These are phyloP conservation scores for Nannochloropsis gaditana DNA, from an alignment of 108 stramenopile genomes.

Conservation along the genomic window DNA sequence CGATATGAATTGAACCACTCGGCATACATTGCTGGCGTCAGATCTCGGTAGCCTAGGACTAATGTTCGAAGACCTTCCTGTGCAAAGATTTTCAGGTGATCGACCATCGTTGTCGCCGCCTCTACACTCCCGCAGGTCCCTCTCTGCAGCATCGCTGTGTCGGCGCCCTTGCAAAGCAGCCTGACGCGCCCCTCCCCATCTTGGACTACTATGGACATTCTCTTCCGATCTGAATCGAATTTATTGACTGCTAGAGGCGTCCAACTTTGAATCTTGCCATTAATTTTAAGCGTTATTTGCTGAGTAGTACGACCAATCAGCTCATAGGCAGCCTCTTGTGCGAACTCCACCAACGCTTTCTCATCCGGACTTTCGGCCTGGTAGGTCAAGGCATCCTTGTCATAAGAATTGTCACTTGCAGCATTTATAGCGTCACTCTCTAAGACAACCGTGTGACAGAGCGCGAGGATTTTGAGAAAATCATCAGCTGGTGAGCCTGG, in stretches of 20 bases:
- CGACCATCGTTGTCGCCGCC: background rate
- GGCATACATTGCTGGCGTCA: conserved; percentile 67
- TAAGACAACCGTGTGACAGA: conserved; percentile 84
- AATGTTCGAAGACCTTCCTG: conserved; percentile 86
- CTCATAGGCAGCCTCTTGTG: conserved; percentile 71
- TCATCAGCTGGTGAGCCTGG: background rate
- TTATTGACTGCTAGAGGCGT: conserved; percentile 79
- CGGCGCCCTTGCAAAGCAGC: conserved; percentile 84
- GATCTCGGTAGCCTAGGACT: conserved; percentile 72
- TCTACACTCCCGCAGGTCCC: conserved; percentile 55
- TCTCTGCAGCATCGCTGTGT: conserved; percentile 73
- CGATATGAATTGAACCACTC: conserved; percentile 69
- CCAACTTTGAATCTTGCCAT: conserved; percentile 58
- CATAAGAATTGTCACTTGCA: background rate
- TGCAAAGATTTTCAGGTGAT: conserved; percentile 63
- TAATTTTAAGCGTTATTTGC: conserved; percentile 18
- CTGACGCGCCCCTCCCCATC: conserved; percentile 41
- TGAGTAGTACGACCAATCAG: conserved; percentile 57
- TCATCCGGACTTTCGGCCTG: conserved; percentile 88
- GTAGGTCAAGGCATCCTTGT: conserved; percentile 53
- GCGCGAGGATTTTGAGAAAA: conserved; percentile 75
- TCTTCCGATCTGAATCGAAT: conserved; percentile 85
- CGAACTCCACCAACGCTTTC: conserved; percentile 73
- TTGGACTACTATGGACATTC: conserved; percentile 86
- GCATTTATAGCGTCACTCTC: conserved; percentile 55